phyloP scores from a whole-genome alignment of 805 yeast species.

The Candida orba region DNA sequence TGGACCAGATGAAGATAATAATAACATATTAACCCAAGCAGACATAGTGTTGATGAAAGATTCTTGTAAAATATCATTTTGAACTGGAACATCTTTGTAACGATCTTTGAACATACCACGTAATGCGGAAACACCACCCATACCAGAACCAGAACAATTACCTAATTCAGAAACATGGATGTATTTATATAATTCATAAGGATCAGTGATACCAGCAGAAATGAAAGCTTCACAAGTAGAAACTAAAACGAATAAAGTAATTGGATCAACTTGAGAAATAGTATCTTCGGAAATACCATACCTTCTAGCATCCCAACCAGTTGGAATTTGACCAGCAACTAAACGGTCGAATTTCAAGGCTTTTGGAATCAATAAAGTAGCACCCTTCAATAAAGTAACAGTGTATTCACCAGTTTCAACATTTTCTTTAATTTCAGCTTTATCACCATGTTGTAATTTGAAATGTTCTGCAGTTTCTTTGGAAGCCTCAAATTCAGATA shows the following conservation, averaged over 20 bases:
- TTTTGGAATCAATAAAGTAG: slow-evolving; percentile 84
- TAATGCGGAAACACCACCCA: slow-evolving; percentile 98
- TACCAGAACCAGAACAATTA: slow-evolving; percentile 99
- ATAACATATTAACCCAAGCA: slow-evolving; percentile 99
- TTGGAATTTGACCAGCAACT: slow-evolving; percentile 82
- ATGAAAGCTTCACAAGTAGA: slow-evolving; percentile 93
- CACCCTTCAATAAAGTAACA: slow-evolving; percentile 88
- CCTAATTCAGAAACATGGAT: slow-evolving; percentile 98
- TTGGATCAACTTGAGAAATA: slow-evolving; percentile 90
- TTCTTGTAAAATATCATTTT: slow-evolving; percentile 95
- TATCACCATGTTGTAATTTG: slow-evolving; percentile 88
- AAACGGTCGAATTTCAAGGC: slow-evolving; percentile 58
- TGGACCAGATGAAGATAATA: slow-evolving; percentile 96
- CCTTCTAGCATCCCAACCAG: slow-evolving; percentile 94
- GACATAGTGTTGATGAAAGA: slow-evolving; percentile 98
- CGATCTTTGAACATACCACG: slow-evolving; percentile 98
- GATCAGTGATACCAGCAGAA: slow-evolving; percentile 93
- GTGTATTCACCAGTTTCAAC: slow-evolving; percentile 89
- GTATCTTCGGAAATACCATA: slow-evolving; percentile 95
- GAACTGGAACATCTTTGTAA: slow-evolving; percentile 87
- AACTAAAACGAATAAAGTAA: slow-evolving; percentile 87
- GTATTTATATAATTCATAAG: slow-evolving; percentile 96
- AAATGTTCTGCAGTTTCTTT: slow-evolving; percentile 94
- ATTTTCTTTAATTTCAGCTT: slow-evolving; percentile 85
- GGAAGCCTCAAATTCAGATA: slow-evolving; percentile 92